Conservation (phyloP, 176 grass and related monocot species). For the Ananas comosus region DNA sequence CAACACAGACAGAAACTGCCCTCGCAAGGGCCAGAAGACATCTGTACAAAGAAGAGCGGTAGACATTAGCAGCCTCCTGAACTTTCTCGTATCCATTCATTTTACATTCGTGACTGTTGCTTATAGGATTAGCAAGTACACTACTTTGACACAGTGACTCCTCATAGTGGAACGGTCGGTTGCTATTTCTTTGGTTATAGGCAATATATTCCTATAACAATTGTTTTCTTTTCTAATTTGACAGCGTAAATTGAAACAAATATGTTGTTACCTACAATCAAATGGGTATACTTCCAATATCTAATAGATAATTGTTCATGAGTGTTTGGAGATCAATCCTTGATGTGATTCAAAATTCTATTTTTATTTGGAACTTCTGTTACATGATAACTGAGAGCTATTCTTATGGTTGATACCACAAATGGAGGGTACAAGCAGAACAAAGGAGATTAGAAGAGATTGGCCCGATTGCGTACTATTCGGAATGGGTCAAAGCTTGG, state of each 20-base stretch:
- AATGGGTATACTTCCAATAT: too few species aligned
- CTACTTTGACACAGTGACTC: too few species aligned
- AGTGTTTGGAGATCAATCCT: too few species aligned
- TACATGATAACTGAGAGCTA: not conserved
- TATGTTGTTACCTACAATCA: too few species aligned
- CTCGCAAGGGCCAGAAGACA: slow-evolving; percentile 88
- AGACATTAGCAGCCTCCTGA: slow-evolving; percentile 13
- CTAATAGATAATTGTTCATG: too few species aligned
- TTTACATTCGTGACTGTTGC: not conserved
- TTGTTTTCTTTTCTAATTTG: too few species aligned
- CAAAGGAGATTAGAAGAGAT: slow-evolving; percentile 61
- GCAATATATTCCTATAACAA: too few species aligned
- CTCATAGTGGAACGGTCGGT: too few species aligned
- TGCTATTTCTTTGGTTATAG: too few species aligned
- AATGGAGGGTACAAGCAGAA: slow-evolving; percentile 72
- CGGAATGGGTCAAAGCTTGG: slow-evolving; percentile 91
- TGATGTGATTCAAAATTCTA: too few species aligned
- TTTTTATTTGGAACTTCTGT: too few species aligned
- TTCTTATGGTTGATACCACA: slow-evolving; percentile 30
- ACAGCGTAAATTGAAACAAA: too few species aligned
- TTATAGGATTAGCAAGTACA: not conserved
- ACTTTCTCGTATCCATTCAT: not conserved
- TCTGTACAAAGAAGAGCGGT: slow-evolving; percentile 94
- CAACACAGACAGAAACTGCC: slow-evolving; percentile 72
- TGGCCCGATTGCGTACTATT: slow-evolving; percentile 91